Evolutionary conservation across 306 rosid species (phyloP).

Genomic region (Styphnolobium japonicum): DNA sequence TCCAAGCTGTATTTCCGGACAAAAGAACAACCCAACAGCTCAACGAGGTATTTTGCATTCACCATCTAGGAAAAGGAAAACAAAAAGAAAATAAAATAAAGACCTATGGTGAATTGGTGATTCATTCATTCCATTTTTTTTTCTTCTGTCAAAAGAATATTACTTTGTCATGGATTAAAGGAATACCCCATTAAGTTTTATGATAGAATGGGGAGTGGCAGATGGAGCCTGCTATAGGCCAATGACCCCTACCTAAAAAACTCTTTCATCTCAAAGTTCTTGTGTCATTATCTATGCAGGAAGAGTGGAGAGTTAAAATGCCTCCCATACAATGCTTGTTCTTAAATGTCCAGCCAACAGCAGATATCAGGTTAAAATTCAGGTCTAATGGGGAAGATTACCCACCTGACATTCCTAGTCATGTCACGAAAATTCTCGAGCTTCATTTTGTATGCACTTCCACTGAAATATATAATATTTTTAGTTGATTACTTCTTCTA

Average conservation of each 20-base stretch:
- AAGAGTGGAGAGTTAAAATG: slow-evolving; percentile 48
- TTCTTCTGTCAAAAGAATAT: not conserved
- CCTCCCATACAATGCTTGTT: slow-evolving; percentile 41
- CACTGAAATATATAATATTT: not conserved
- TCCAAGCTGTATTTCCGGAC: slow-evolving; percentile 31
- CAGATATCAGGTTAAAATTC: slow-evolving; percentile 33
- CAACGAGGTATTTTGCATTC: slow-evolving; percentile 32
- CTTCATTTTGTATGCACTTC: slow-evolving; percentile 44
- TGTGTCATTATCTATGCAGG: slow-evolving; percentile 31
- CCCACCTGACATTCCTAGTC: slow-evolving; percentile 47
- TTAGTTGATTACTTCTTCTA: not conserved
- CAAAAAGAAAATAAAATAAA: no score
- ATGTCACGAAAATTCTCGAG: slow-evolving; percentile 41
- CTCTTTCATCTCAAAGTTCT: not conserved
- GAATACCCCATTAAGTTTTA: not conserved
- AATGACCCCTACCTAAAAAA: not conserved
- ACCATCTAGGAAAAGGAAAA: not conserved
- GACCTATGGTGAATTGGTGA: no score
- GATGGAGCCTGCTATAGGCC: not conserved
- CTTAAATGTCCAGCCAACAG: slow-evolving; percentile 26
- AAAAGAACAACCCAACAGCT: slow-evolving; percentile 20
- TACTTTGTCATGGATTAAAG: not conserved
- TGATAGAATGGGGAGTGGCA: no score
- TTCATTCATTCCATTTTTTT: no score
- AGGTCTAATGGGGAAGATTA: slow-evolving; percentile 51